Evolutionary conservation across 1,139 yeast species (phyloP), one percentile per base, ranked within the genome.

Genomic region (Candida smagusa): DNA sequence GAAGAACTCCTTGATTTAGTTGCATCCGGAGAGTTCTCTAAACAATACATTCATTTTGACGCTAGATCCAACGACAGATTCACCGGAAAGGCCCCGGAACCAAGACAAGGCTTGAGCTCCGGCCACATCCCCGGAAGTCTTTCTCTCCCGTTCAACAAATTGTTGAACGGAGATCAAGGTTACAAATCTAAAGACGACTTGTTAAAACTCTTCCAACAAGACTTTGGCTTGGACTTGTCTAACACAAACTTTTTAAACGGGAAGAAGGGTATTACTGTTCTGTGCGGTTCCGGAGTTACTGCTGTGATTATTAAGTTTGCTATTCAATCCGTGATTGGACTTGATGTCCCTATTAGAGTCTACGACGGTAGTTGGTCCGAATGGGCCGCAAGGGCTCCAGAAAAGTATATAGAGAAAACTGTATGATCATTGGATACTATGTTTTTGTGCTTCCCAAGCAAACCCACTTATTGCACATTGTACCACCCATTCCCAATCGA

Each of bases 361-460:
- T 92, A 90, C 52, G 98, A 92, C 54, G 98, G 98, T 4, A 82
- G 94, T 37, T 92, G 97, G 98, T 85, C 96, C n/a, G 77, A 72
- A 47, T 72, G 76, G 75, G 75, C 74, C 2, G 65, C 61, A 43
- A 57, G 74, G 34, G 73, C 75, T 3, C 74, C 75, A 2, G 16
- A 45, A 7, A 60, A 65, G 35, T 59, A 41, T 38, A 27, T 27
- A 27, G 29, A 4, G 29, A n/a, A 27, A 11, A 3, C 12, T 27
- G 11, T 27, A 12, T 27, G 13, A 27, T 16, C 19, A 16, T n/a
- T 12, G 29, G 29, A 16, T 16, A 16, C 19, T 16, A 16, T 16
- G 19, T 16, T 16, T 16, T 16, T 16, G 19, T 16, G 19, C 19
- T 9, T 23, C 26, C 26, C 26, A 23, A 9, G 26, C 26, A 23